A percentile compares a stretch with the other conserved stretches of the same genome.
Evolutionary conservation across 495 filamentous ascomycete species (phyloP).

Genomic region (Neurospora sp.): DNA sequence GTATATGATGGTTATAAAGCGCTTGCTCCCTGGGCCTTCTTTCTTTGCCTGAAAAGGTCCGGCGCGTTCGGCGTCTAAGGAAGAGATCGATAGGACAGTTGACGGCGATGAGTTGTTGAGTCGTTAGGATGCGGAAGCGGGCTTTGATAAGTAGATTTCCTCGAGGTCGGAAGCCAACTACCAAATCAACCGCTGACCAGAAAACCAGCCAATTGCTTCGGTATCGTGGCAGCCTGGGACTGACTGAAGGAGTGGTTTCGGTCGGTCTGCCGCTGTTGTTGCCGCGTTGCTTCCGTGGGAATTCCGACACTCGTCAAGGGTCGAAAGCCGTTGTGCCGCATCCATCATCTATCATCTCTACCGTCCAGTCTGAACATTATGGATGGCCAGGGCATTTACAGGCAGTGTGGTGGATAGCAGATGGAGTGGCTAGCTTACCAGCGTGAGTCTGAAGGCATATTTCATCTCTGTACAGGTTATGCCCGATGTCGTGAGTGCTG

Average conservation of each 20-base stretch:
- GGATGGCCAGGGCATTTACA: background rate
- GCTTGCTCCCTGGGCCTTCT: background rate
- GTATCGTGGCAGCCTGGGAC: background rate
- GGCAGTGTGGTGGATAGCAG: background rate
- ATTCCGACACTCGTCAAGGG: background rate
- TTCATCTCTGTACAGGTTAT: background rate
- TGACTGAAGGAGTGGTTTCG: background rate
- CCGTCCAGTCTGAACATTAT: background rate
- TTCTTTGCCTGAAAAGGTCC: background rate
- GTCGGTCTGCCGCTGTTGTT: background rate
- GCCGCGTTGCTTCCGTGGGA: background rate
- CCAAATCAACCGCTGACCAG: background rate
- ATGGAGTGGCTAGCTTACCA: background rate
- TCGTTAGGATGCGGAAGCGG: background rate
- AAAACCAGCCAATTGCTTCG: background rate
- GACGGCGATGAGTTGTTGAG: background rate
- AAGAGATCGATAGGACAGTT: background rate
- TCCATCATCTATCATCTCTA: background rate
- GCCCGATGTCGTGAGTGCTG: background rate
- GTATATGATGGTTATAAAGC: background rate
- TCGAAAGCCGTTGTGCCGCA: background rate
- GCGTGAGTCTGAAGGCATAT: background rate
- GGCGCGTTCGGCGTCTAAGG: background rate
- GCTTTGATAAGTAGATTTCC: background rate
- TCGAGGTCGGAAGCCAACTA: background rate